Conservation (phyloP, 768 basidiomycete species). For the Porpolomopsis calyptriformis region DNA sequence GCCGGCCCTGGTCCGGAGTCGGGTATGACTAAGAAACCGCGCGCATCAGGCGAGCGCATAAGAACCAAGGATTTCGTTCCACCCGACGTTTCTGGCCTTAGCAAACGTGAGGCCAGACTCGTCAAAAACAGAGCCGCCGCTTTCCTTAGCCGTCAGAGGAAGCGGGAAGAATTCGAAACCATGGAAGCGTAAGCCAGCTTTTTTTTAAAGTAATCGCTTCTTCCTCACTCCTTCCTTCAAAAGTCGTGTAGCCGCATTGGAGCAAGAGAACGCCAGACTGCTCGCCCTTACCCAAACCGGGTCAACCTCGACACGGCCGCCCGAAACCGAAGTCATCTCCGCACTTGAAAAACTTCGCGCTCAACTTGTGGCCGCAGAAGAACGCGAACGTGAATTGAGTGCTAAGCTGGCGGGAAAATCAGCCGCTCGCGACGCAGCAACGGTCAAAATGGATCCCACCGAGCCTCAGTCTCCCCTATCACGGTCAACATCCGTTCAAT, state of each 20-base stretch:
- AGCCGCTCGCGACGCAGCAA: slow-evolving; percentile 19
- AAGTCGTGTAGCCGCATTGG: slow-evolving; percentile 76
- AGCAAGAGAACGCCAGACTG: slow-evolving; percentile 74
- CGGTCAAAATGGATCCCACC: slow-evolving; percentile 49
- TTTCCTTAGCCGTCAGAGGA: slow-evolving; percentile 83
- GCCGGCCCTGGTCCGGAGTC: slow-evolving; percentile 33
- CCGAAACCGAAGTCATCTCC: slow-evolving; percentile 33
- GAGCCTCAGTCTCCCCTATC: slow-evolving; percentile 42
- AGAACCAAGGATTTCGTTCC: slow-evolving; percentile 77
- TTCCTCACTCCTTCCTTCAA: slow-evolving; percentile 10
- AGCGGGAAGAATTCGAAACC: slow-evolving; percentile 83
- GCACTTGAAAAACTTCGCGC: slow-evolving; percentile 59
- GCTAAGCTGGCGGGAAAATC: slow-evolving; percentile 42
- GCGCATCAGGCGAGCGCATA: slow-evolving; percentile 39
- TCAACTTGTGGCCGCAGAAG: slow-evolving; percentile 51
- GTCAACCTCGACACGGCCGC: slow-evolving; percentile 18
- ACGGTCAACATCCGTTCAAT: slow-evolving; percentile 28
- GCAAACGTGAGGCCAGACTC: slow-evolving; percentile 83
- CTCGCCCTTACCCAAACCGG: slow-evolving; percentile 44
- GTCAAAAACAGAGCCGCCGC: slow-evolving; percentile 90
- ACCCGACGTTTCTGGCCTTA: slow-evolving; percentile 78
- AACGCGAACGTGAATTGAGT: slow-evolving; percentile 57
- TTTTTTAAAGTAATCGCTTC: slow-evolving; percentile 11
- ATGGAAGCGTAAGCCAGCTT: slow-evolving; percentile 88
- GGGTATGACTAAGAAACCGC: slow-evolving; percentile 29